Percentiles rank a stretch among this genome's conserved stretches.
Evolutionary conservation across 768 basidiomycete genomes (phyloP).

Genomic region (Mycena vitilis): DNA sequence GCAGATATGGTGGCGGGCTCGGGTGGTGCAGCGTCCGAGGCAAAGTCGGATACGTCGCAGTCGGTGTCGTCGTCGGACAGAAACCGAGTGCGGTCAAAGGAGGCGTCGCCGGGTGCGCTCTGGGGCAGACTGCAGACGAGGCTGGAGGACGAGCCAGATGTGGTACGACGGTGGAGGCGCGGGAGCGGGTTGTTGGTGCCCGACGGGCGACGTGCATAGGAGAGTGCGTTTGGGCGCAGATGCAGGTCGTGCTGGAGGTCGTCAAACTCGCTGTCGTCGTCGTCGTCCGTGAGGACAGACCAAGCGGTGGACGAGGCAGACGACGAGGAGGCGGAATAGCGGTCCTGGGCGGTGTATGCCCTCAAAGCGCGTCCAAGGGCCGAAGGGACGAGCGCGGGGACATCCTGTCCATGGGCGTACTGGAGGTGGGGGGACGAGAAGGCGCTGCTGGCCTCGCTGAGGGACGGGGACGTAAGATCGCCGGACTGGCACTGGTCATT

Average conservation of each 20-base stretch:
- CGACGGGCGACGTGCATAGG: constrained; percentile 77
- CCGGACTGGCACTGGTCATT: constrained; percentile 72
- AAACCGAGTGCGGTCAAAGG: constrained; percentile 40
- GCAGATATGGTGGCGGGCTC: constrained; percentile 40
- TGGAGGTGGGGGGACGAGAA: constrained; percentile 75
- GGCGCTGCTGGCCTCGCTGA: constrained; percentile 74
- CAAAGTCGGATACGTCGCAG: constrained; percentile 50
- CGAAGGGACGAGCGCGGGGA: constrained; percentile 75
- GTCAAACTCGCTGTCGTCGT: constrained; percentile 70
- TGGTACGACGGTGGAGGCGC: constrained; percentile 63
- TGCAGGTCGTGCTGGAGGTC: constrained; percentile 48
- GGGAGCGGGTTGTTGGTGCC: constrained; percentile 76
- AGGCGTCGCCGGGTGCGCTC: constrained; percentile 56
- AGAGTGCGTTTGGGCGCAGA: constrained; percentile 59
- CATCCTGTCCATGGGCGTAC: constrained; percentile 66
- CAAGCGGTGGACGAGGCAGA: constrained; percentile 74
- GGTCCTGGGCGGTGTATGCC: constrained; percentile 58
- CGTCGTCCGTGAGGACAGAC: constrained; percentile 74
- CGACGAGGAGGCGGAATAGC: constrained; percentile 70
- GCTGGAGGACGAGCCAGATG: constrained; percentile 54
- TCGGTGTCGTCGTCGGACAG: constrained; percentile 59
- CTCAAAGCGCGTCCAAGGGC: constrained; percentile 69
- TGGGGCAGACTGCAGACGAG: constrained; percentile 52
- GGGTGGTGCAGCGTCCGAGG: constrained; percentile 29
- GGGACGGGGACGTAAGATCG: constrained; percentile 74